phyloP scores from a whole-genome alignment of 78 protist species.

The Chrysochromulina parva region DNA sequence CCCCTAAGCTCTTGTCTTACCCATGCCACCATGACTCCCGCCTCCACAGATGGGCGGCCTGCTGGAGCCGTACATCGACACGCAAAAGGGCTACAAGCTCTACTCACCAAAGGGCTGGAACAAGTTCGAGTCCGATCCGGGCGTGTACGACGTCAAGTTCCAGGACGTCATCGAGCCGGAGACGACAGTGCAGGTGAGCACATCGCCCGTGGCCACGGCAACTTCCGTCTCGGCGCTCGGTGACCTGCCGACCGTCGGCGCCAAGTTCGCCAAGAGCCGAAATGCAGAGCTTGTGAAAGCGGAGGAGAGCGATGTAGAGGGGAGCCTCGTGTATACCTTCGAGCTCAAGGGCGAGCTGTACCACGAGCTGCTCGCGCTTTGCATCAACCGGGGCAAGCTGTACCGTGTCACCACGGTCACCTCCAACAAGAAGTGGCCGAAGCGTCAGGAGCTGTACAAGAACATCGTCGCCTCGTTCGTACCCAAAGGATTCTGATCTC shows the following conservation, averaged over 20 bases:
- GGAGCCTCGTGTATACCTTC: background rate
- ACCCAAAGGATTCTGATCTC: background rate
- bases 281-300: background rate
- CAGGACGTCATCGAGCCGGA: background rate
- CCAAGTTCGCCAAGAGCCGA: background rate
- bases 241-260: background rate
- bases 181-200: background rate
- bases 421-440: background rate
- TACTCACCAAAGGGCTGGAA: background rate
- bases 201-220: background rate
- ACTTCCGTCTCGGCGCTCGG: background rate
- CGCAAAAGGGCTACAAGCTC: background rate
- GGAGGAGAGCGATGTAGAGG: background rate
- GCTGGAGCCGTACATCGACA: slow-evolving; percentile 9
- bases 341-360: background rate
- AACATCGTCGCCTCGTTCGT: background rate
- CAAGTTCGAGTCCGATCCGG: background rate
- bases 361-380: background rate
- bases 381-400: slow-evolving; percentile 12
- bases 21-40: no score
- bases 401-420: background rate
- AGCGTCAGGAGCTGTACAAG: background rate
- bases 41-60: background rate
- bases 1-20: no score
- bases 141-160: background rate